Percentiles rank a stretch among this genome's conserved stretches.
Evolutionary conservation across 768 basidiomycete species (phyloP).

Genomic region (Boletus rufocinnamomeus): DNA sequence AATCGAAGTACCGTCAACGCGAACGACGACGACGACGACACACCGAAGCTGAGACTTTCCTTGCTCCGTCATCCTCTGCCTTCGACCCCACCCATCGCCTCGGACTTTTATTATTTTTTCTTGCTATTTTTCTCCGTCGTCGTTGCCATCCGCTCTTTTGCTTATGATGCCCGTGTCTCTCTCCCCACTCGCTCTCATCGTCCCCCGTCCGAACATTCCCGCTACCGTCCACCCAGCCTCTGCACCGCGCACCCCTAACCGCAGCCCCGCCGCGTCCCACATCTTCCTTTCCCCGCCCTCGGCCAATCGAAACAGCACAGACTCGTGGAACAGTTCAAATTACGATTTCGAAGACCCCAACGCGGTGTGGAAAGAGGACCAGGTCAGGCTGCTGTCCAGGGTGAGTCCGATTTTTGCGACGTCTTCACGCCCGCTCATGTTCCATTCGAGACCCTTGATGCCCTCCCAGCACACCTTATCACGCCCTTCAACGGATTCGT

Average conservation of each 20-base stretch:
- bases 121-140: constrained; percentile 8
- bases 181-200: constrained; percentile 60
- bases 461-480: constrained; percentile 78
- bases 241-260: constrained; percentile 61
- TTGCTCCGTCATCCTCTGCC: constrained; percentile 12
- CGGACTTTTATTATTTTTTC: constrained; percentile 24
- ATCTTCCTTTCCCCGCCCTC: constrained; percentile 48
- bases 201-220: constrained; percentile 54
- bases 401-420: constrained; percentile 40
- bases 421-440: constrained; percentile 8
- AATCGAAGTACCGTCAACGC: constrained; percentile 17
- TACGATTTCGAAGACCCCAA: constrained; percentile 61
- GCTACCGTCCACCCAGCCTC: constrained; percentile 32
- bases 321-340: constrained; percentile 85
- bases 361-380: constrained; percentile 75
- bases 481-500: constrained; percentile 85
- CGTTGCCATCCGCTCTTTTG: constrained; percentile 53
- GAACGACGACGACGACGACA: constrained; percentile 29
- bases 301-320: constrained; percentile 63
- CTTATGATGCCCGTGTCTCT: constrained; percentile 44
- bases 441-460: constrained; percentile 64
- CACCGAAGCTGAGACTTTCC: constrained; percentile 23
- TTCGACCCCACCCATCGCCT: constrained; percentile 8
- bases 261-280: constrained; percentile 55
- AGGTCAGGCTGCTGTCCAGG: constrained; percentile 64